Percentiles rank a stretch among this genome's conserved stretches.
Conservation (phyloP, 495 filamentous ascomycete species). For the Penicillium silybi region DNA sequence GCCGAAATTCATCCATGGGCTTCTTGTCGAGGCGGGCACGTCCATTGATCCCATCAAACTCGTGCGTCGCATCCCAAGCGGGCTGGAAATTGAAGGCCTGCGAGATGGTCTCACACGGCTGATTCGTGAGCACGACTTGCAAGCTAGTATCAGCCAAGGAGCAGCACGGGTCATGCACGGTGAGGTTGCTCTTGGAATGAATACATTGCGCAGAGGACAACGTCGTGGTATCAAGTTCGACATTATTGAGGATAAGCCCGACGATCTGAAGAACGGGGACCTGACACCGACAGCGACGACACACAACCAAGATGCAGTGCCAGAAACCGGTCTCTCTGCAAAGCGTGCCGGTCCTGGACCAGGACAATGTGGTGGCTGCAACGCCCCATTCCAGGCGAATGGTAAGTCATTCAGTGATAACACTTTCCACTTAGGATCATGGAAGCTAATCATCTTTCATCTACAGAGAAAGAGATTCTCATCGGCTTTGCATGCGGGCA, state of each 20-base stretch:
- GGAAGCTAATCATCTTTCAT: background rate
- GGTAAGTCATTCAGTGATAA: slow-evolving; percentile 33
- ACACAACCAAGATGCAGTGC: slow-evolving; percentile 20
- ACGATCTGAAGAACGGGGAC: slow-evolving; percentile 13
- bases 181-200: slow-evolving; percentile 82
- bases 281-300: slow-evolving; percentile 36
- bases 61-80: slow-evolving; percentile 85
- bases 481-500: slow-evolving; percentile 91
- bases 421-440: background rate
- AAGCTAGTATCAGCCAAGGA: slow-evolving; percentile 83
- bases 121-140: slow-evolving; percentile 90
- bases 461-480: slow-evolving; percentile 66
- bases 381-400: slow-evolving; percentile 51
- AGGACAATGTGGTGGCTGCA: slow-evolving; percentile 57
- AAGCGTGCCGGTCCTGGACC: slow-evolving; percentile 22
- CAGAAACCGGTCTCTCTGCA: slow-evolving; percentile 15
- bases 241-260: slow-evolving; percentile 45
- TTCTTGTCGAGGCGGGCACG: slow-evolving; percentile 91
- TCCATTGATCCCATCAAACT: slow-evolving; percentile 86
- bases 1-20: slow-evolving; percentile 84
- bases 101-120: slow-evolving; percentile 78
- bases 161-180: slow-evolving; percentile 81
- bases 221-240: slow-evolving; percentile 86
- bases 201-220: slow-evolving; percentile 68
- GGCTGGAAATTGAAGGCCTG: slow-evolving; percentile 85